phyloP scores from a whole-genome alignment of 352 stramenopile genomes.

The Globisporangium spiculum region DNA sequence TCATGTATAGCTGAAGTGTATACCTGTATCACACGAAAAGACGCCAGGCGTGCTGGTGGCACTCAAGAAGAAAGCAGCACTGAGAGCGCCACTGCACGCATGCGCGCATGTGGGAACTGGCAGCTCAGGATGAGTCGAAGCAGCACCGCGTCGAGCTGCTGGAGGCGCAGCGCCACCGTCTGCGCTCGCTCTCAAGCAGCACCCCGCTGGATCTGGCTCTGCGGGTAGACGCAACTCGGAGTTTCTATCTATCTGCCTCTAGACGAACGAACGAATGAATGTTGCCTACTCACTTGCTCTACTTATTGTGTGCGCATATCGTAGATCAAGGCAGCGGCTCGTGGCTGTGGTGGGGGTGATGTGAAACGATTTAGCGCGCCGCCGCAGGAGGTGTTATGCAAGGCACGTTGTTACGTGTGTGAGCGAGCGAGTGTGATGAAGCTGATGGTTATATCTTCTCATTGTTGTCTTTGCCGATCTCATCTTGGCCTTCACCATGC shows the following conservation, averaged over 20 bases:
- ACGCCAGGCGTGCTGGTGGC: background rate
- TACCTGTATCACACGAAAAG: constrained; percentile 1
- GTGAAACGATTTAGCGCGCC: constrained; percentile 24
- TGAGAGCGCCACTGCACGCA: background rate
- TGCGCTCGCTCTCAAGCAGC: background rate
- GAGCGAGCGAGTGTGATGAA: background rate
- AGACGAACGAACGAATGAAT: background rate
- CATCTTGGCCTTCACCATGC: background rate
- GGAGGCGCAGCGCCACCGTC: background rate
- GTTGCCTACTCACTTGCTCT: background rate
- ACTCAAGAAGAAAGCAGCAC: background rate
- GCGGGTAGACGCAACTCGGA: background rate
- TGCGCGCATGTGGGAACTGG: constrained; percentile 10
- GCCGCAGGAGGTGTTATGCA: constrained; percentile 31
- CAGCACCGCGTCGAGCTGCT: constrained; percentile 5
- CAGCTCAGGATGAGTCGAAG: constrained; percentile 1
- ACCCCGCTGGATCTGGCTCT: background rate
- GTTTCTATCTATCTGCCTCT: background rate
- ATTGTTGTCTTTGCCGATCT: background rate
- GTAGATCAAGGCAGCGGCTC: constrained; percentile 5
- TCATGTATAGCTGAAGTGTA: no score
- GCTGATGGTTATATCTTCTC: background rate
- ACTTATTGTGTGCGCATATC: background rate
- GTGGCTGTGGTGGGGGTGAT: background rate
- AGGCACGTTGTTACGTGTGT: constrained; percentile 20